These are phyloP conservation scores for Boechera divaricarpa DNA, from an alignment of 345 rosid genomes.

Conservation along the genomic window DNA sequence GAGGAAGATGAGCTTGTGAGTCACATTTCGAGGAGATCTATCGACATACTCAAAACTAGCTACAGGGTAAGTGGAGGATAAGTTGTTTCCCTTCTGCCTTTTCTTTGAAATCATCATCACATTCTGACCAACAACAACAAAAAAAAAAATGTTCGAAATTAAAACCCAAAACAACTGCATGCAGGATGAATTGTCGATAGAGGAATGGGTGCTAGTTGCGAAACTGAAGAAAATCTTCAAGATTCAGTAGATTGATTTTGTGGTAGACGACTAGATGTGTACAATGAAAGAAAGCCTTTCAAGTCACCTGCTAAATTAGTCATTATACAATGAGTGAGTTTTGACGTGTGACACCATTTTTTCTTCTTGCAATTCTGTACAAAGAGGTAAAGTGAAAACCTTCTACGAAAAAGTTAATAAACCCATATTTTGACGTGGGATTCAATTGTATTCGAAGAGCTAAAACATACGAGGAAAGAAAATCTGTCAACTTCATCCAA, in stretches of 20 bases:
- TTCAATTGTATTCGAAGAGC: too few species aligned
- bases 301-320: too few species aligned
- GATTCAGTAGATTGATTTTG: constrained; percentile 52
- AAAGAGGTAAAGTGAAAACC: too few species aligned
- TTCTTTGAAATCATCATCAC: background rate
- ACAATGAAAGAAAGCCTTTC: too few species aligned
- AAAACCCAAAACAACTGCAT: background rate
- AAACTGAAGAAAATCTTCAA: constrained; percentile 73
- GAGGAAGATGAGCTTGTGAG: constrained; percentile 86
- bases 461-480: too few species aligned
- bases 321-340: too few species aligned
- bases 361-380: too few species aligned
- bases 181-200: constrained; percentile 69
- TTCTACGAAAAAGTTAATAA: too few species aligned
- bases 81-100: background rate
- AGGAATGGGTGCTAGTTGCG: constrained; percentile 74
- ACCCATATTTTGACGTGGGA: too few species aligned
- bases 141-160: background rate
- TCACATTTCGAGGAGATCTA: constrained; percentile 75
- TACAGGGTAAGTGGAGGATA: constrained; percentile 62
- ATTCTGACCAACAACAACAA: background rate
- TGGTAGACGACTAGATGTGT: too few species aligned
- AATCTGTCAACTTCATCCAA: too few species aligned
- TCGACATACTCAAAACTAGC: constrained; percentile 76
- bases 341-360: too few species aligned